Evolutionary conservation across 2,329 filamentous ascomycete genomes (phyloP), one percentile per base, ranked within the genome.

Genomic region (Alternaria postmessia): DNA sequence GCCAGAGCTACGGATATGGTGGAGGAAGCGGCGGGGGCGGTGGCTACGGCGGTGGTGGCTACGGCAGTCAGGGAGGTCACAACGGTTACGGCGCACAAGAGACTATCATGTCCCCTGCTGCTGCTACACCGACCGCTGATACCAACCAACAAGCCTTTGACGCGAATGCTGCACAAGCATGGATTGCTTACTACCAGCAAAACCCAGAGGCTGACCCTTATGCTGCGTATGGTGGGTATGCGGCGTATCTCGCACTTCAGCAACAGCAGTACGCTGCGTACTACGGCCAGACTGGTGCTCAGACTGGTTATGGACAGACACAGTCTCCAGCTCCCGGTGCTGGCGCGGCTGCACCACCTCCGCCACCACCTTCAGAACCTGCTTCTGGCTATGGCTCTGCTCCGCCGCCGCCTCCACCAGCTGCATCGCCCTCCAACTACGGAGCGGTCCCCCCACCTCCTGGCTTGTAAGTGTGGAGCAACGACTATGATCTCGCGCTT

Each of bases 181-280:
- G 96, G 78, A 94, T 94, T 63, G 72, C 69, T 30, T 74, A 74
- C 59, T 74, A 75, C 57, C 85, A 84, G 34, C 87, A 57, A 87
- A 90, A 36, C 90, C 65, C 96, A 94, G 76, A 89, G 89, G 83
- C 86, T 64, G 93, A 97, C 73, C 94, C 94, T 0, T 97, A 97
- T 77, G 93, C 93, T 42, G 89, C 91, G 8, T 97, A 95, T 70
- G 94, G 94, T 63, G 94, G 94, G 55, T 97, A 78, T 49, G 67
- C 76, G 16, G 67, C 64, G 49, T 64, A 69, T 36, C 63, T 68
- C 58, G 63, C 65, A 8, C 65, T 66, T 11, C 79, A 80, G 54
- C 59, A 72, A 49, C 69, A 70, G 48, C 66, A 66, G 59, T 78
- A 75, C 47, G 68, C 71, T 26, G 65, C 74, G 51, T 76, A 78